phyloP scores from a whole-genome alignment of 2,329 filamentous ascomycete species.

The Fulvia fulva region DNA sequence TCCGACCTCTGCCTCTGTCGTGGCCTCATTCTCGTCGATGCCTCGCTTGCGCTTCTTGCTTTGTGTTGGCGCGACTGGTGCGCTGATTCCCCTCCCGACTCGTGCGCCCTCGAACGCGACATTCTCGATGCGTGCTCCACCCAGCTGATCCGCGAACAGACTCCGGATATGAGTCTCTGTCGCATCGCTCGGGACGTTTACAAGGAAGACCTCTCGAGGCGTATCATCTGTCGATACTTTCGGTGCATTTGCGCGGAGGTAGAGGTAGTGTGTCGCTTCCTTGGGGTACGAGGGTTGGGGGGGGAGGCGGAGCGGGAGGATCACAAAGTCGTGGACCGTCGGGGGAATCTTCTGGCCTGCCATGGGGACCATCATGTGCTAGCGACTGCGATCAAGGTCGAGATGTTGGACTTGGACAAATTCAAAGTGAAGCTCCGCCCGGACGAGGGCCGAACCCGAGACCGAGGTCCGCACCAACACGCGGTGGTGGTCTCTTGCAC shows the following conservation, averaged over 20 bases:
- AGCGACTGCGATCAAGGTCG: not conserved
- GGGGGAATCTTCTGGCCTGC: slow-evolving; percentile 6
- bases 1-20: slow-evolving; percentile 46
- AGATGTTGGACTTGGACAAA: not conserved
- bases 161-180: slow-evolving; percentile 72
- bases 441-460: not conserved
- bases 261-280: slow-evolving; percentile 73
- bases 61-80: slow-evolving; percentile 34
- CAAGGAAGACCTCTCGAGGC: slow-evolving; percentile 78
- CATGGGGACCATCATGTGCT: slow-evolving; percentile 4
- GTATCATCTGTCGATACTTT: slow-evolving; percentile 71
- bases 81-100: slow-evolving; percentile 38
- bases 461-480: no score
- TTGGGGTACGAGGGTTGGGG: slow-evolving; percentile 59
- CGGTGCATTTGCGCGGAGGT: slow-evolving; percentile 78
- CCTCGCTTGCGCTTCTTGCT: slow-evolving; percentile 56
- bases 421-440: not conserved
- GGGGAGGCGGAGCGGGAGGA: slow-evolving; percentile 66
- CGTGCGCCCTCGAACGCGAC: slow-evolving; percentile 69
- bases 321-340: slow-evolving; percentile 59
- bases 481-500: no score
- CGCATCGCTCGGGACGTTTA: slow-evolving; percentile 82
- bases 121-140: slow-evolving; percentile 71
- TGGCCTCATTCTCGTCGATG: slow-evolving; percentile 38
- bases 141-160: slow-evolving; percentile 70